Base-by-base conservation (phyloP, 2,329 filamentous ascomycete genomes). In the Pleoardoris graminearum region DNA sequence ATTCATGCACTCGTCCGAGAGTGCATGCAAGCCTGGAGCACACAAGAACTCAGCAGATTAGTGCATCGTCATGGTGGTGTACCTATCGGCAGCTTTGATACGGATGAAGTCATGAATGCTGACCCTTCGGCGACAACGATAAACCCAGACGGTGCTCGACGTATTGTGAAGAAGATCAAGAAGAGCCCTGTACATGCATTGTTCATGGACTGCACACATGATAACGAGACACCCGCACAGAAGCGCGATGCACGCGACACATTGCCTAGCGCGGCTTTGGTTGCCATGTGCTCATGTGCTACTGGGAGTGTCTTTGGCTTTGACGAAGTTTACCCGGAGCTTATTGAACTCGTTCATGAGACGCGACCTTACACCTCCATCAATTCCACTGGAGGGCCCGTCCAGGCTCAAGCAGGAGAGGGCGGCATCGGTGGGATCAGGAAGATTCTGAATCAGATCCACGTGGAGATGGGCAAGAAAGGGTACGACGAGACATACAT, bases 121-220 rank as follows among this genome's bases (percentile, higher is more conserved):
- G 85, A 86, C 53, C 70, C 73, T 35, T 56, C 65, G 10, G 55
- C 41, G 4, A 55, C 70, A 12, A 70, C 71, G 30, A 60, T 65
- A 27, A 29, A 54, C 10, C 66, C 21, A 29, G 69, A 73, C 47
- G 71, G 70, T 3, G 63, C 62, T 38, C 77, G 80, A 30, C 88
- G 93, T 63, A 83, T 89, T 16, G 81, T 96, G 60, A 88, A 87
- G 59, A 87, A 82, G 56, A 92, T 99, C 73, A 90, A 90, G 60
- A 87, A 89, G n/a, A 89, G 86, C 3, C 90, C 92, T 3, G 88
- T 97, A 0, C 92, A 96, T 60, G 94, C 93, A 0, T 79, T 99
- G 1, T 97, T 99, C 75, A 97, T 97, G 91, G 95, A 99, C 71
- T 99, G 95, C 74, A 99, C 95, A 0, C 94, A 99, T 72, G 94